Evolutionary conservation across 352 stramenopile species (phyloP).

Genomic region (Achlya hypogyna): DNA sequence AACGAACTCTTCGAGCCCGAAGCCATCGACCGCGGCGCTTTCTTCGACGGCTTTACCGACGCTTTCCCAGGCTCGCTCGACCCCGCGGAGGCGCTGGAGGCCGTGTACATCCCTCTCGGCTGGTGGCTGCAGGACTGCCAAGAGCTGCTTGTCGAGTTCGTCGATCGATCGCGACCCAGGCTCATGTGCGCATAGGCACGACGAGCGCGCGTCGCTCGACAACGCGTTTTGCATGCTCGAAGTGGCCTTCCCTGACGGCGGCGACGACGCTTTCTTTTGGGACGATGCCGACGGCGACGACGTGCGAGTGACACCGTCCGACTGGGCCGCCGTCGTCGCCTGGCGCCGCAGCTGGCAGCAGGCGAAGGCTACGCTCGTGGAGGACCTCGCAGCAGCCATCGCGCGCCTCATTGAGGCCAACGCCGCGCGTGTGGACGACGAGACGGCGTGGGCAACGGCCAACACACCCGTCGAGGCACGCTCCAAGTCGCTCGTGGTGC

Average conservation of each 20-base stretch:
- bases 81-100: not conserved
- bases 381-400: not conserved
- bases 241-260: not conserved
- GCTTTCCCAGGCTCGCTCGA: not conserved
- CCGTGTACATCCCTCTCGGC: not conserved
- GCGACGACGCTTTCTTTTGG: not conserved
- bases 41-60: not conserved
- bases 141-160: not conserved
- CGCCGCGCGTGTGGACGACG: not conserved
- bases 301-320: not conserved
- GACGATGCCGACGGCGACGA: not conserved
- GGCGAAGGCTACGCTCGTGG: not conserved
- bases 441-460: not conserved
- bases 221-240: not conserved
- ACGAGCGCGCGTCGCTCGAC: not conserved
- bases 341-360: not conserved
- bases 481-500: not conserved
- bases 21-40: not conserved
- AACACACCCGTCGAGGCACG: not conserved
- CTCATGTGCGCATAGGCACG: not conserved
- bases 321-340: not conserved
- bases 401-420: not conserved
- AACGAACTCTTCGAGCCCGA: not conserved
- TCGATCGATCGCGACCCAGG: no score
- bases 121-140: not conserved